These are phyloP conservation scores for Aspergillus sp. DNA, from an alignment of 2,329 filamentous ascomycete species.

Conservation along the genomic window DNA sequence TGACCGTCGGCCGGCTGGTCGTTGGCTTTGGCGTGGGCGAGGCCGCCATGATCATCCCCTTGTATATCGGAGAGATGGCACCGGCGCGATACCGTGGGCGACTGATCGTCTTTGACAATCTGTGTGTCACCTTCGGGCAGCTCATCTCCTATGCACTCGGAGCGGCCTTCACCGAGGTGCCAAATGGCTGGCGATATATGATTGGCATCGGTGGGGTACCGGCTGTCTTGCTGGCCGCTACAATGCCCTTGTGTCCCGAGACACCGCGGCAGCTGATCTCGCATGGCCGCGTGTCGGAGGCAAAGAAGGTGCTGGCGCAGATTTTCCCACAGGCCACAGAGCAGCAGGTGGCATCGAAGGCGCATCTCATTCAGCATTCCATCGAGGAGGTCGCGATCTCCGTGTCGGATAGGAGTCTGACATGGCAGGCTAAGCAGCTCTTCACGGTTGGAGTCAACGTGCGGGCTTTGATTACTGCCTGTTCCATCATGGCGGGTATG, in stretches of 20 bases:
- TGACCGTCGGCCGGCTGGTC: slow-evolving; percentile 47
- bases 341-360: slow-evolving; percentile 47
- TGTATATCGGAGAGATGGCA: slow-evolving; percentile 53
- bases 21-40: slow-evolving; percentile 52
- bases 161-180: slow-evolving; percentile 42
- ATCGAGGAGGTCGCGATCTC: slow-evolving; percentile 41
- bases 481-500: slow-evolving; percentile 52
- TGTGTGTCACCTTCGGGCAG: slow-evolving; percentile 45
- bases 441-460: slow-evolving; percentile 37
- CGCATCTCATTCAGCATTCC: slow-evolving; percentile 42
- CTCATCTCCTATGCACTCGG: slow-evolving; percentile 45
- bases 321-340: slow-evolving; percentile 33
- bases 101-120: slow-evolving; percentile 44
- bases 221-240: slow-evolving; percentile 43
- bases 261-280: slow-evolving; percentile 26
- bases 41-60: slow-evolving; percentile 48
- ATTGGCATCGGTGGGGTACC: slow-evolving; percentile 50
- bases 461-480: slow-evolving; percentile 48
- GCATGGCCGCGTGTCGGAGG: slow-evolving; percentile 17
- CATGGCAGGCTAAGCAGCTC: slow-evolving; percentile 48
- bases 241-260: slow-evolving; percentile 48
- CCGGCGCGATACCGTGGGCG: slow-evolving; percentile 50
- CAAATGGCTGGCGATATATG: slow-evolving; percentile 53
- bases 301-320: slow-evolving; percentile 35
- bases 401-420: slow-evolving; percentile 37